Evolutionary conservation across 2,329 filamentous ascomycete genomes (phyloP).

Genomic region (Penicillium palitans): DNA sequence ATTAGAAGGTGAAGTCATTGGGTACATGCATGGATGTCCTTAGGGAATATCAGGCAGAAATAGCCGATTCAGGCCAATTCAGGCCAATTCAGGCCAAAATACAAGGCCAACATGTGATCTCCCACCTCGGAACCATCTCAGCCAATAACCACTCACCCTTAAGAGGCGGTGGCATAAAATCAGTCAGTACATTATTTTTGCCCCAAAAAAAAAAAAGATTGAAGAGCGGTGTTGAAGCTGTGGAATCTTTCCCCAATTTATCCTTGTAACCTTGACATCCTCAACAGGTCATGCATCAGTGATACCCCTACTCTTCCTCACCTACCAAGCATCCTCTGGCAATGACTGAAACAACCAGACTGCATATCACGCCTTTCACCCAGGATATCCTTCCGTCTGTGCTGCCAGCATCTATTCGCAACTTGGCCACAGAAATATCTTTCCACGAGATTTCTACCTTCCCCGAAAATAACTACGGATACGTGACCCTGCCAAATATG

Average conservation of each 20-base stretch:
- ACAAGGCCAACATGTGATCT: neutral
- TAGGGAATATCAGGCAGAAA: neutral
- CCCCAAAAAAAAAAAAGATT: neutral
- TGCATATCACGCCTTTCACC: constrained; percentile 88
- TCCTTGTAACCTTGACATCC: neutral
- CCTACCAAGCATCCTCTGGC: constrained; percentile 11
- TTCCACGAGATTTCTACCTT: constrained; percentile 84
- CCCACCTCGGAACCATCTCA: neutral
- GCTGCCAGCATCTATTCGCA: constrained; percentile 66
- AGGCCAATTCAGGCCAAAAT: constrained; percentile 4
- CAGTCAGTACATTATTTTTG: constrained; percentile 2
- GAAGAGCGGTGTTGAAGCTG: neutral
- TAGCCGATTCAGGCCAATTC: neutral
- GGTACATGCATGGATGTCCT: neutral
- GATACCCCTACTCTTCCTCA: neutral
- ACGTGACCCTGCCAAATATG: constrained; percentile 74
- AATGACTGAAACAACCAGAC: constrained; percentile 51
- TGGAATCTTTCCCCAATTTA: neutral
- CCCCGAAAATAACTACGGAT: constrained; percentile 87
- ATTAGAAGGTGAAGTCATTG: neutral
- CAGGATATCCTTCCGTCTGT: constrained; percentile 70
- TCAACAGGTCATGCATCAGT: constrained; percentile 3
- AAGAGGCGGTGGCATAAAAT: constrained; percentile 12
- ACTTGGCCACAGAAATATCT: constrained; percentile 75
- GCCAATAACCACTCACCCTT: neutral